Percentiles rank a stretch among this genome's conserved stretches.
phyloP scores from a whole-genome alignment of 2,329 filamentous ascomycete species.

The Alternaria ethzedia region DNA sequence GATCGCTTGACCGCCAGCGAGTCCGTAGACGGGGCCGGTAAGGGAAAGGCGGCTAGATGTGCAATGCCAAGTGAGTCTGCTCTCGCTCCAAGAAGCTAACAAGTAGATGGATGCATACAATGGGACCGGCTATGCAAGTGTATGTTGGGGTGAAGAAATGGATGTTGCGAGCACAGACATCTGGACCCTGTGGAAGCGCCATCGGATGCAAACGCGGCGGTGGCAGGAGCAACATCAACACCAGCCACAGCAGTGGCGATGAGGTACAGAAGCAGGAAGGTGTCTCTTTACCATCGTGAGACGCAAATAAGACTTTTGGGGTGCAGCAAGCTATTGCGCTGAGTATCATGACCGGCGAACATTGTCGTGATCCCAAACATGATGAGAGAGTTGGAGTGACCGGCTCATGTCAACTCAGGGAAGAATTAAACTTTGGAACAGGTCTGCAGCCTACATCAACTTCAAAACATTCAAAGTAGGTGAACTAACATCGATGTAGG shows the following conservation, averaged over 20 bases:
- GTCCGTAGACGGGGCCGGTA: constrained; percentile 30
- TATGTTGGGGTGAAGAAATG: constrained; percentile 13
- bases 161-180: constrained; percentile 24
- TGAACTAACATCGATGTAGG: background rate
- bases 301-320: background rate
- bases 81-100: constrained; percentile 42
- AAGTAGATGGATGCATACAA: constrained; percentile 43
- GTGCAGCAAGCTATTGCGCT: constrained; percentile 13
- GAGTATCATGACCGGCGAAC: constrained; percentile 4
- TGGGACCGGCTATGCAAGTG: constrained; percentile 22
- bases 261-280: constrained; percentile 17
- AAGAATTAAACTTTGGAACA: background rate
- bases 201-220: constrained; percentile 26
- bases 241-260: constrained; percentile 13
- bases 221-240: constrained; percentile 29
- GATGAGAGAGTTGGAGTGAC: constrained; percentile 18
- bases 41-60: constrained; percentile 38
- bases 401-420: background rate
- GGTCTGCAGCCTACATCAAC: background rate
- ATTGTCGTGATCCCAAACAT: constrained; percentile 11
- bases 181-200: constrained; percentile 14
- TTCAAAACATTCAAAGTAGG: background rate
- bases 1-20: constrained; percentile 18
- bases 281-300: background rate
- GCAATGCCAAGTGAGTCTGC: constrained; percentile 32